Percentiles rank a stretch among this genome's conserved stretches.
Conservation (phyloP, 805 yeast species). For the Brettanomyces sp. region DNA sequence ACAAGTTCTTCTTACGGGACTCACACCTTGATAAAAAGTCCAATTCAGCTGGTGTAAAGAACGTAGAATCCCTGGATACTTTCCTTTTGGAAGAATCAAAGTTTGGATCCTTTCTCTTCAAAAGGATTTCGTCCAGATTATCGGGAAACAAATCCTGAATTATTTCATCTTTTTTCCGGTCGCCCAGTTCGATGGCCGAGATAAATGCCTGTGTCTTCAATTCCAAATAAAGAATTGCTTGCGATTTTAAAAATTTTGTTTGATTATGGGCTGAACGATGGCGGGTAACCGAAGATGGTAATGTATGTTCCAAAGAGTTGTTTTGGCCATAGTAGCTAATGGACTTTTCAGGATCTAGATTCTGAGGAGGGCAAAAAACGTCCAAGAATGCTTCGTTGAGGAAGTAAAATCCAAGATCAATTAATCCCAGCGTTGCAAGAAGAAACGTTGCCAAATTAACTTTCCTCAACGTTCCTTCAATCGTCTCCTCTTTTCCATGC, state of each 20-base stretch:
- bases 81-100: slow-evolving; percentile 16
- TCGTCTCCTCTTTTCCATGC: slow-evolving; percentile 50
- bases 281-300: slow-evolving; percentile 4
- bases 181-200: slow-evolving; percentile 66
- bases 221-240: slow-evolving; percentile 71
- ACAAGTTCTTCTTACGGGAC: slow-evolving; percentile 55
- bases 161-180: slow-evolving; percentile 54
- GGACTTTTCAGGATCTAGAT: slow-evolving; percentile 35
- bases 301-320: slow-evolving; percentile 11
- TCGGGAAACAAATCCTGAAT: slow-evolving; percentile 70
- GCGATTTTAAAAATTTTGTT: slow-evolving; percentile 57
- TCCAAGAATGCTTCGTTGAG: slow-evolving; percentile 78
- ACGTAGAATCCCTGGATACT: slow-evolving; percentile 20
- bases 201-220: slow-evolving; percentile 93
- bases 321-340: slow-evolving; percentile 19
- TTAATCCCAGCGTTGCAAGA: slow-evolving; percentile 76
- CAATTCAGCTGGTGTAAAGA: slow-evolving; percentile 63
- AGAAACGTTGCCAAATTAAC: slow-evolving; percentile 83
- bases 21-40: slow-evolving; percentile 73
- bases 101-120: slow-evolving; percentile 28
- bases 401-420: slow-evolving; percentile 80
- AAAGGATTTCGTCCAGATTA: slow-evolving; percentile 41
- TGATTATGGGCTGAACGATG: slow-evolving; percentile 8
- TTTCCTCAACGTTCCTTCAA: slow-evolving; percentile 63
- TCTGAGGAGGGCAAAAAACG: slow-evolving; percentile 74